Percentiles rank a stretch among this genome's conserved stretches.
These are phyloP conservation scores for Cyclotella baltica DNA, from an alignment of 108 stramenopile species.

Conservation along the genomic window DNA sequence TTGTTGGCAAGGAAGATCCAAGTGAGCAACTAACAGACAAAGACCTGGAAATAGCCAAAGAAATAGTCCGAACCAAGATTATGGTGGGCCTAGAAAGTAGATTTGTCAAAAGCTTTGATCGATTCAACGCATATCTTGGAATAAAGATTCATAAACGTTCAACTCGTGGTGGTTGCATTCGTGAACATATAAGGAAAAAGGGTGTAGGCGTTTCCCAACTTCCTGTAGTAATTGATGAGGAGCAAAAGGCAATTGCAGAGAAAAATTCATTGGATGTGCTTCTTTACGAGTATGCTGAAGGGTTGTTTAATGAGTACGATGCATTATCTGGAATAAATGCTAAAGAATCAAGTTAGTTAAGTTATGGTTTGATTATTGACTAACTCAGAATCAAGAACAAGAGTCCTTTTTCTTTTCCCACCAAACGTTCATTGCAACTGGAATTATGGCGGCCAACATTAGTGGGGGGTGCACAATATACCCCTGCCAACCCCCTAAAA, in stretches of 20 bases:
- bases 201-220: not conserved
- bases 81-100: conserved; percentile 21
- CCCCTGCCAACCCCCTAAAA: no score
- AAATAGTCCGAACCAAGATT: conserved; percentile 34
- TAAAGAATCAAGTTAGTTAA: conserved; percentile 28
- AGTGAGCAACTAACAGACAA: conserved; percentile 5
- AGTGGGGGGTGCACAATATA: no score
- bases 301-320: conserved; percentile 26
- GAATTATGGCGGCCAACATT: no score
- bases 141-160: conserved; percentile 1
- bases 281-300: conserved; percentile 41
- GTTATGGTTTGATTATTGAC: no score
- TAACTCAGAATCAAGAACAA: no score
- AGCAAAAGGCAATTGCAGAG: conserved; percentile 30
- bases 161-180: conserved; percentile 11
- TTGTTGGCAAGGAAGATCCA: conserved; percentile 23
- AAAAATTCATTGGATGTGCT: conserved; percentile 41
- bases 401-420: no score
- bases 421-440: no score
- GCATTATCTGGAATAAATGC: not conserved
- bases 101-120: conserved; percentile 26
- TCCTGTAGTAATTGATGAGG: conserved; percentile 23
- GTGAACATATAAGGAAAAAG: not conserved
- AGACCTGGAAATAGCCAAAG: conserved; percentile 43
- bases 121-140: conserved; percentile 24